Percentiles rank a stretch among this genome's conserved stretches.
Conservation (phyloP, 805 yeast genomes). For the Wickerhamomyces sydowiorum region DNA sequence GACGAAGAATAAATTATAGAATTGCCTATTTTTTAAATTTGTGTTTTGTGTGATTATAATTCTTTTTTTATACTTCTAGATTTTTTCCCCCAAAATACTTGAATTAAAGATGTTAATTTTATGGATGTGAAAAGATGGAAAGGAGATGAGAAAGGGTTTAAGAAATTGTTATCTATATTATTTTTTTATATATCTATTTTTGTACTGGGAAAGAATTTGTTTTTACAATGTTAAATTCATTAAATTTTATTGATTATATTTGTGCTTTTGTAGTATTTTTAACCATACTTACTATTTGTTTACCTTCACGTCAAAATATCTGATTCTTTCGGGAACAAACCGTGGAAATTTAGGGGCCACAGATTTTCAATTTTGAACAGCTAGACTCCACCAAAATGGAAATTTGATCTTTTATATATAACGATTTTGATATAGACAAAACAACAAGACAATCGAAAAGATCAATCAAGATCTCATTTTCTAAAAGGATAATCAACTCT, state of each 20-base stretch:
- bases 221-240: neutral
- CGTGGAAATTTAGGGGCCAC: neutral
- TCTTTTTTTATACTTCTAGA: neutral
- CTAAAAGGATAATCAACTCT: too few relatives aligned
- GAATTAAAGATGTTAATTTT: neutral
- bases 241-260: neutral
- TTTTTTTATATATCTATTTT: neutral
- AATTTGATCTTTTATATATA: too few relatives aligned
- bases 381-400: too few relatives aligned
- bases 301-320: too few relatives aligned
- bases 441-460: too few relatives aligned
- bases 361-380: neutral
- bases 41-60: neutral
- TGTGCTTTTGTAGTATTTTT: too few relatives aligned
- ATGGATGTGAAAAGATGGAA: neutral
- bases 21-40: neutral
- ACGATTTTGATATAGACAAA: too few relatives aligned
- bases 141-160: neutral
- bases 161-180: neutral
- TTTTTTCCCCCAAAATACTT: neutral
- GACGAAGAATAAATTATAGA: conserved; percentile 25
- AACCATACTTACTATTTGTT: too few relatives aligned
- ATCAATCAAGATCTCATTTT: too few relatives aligned
- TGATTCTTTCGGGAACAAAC: too few relatives aligned
- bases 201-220: neutral